phyloP scores from a whole-genome alignment of 78 protist species.

The Salpingoeca rosetta region DNA sequence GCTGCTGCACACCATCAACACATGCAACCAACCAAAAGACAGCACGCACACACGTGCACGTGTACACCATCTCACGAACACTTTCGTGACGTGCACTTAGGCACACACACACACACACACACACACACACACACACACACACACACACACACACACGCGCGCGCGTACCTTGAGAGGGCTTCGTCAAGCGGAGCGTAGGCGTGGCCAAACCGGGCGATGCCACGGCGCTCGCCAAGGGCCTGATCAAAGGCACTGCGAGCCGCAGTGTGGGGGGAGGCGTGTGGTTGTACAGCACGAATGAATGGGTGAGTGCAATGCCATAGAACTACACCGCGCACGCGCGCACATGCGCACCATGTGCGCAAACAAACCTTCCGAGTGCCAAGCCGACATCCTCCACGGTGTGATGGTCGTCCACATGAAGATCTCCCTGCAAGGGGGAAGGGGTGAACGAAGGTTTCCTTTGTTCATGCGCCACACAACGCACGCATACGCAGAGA shows the following conservation, averaged over 20 bases:
- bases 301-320: too few relatives aligned
- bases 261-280: too few relatives aligned
- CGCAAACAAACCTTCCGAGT: slow-evolving; percentile 23
- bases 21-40: too few relatives aligned
- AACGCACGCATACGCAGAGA: neutral
- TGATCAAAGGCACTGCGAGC: neutral
- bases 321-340: neutral
- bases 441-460: neutral
- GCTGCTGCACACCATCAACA: too few relatives aligned
- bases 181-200: slow-evolving; percentile 66
- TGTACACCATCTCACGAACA: too few relatives aligned
- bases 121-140: too few relatives aligned
- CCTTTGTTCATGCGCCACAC: too few relatives aligned
- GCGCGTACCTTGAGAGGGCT: slow-evolving; percentile 32
- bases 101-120: too few relatives aligned
- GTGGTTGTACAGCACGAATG: too few relatives aligned
- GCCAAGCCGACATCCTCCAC: slow-evolving; percentile 59
- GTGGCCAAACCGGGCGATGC: slow-evolving; percentile 31
- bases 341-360: neutral
- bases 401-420: slow-evolving; percentile 72
- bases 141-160: too few relatives aligned
- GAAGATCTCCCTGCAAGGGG: slow-evolving; percentile 49
- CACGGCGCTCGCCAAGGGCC: slow-evolving; percentile 38
- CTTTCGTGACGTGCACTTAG: too few relatives aligned
- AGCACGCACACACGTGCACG: too few relatives aligned